These are phyloP conservation scores for Pyrenochaeta sp. DNA, from an alignment of 2,329 filamentous ascomycete genomes.

Conservation along the genomic window DNA sequence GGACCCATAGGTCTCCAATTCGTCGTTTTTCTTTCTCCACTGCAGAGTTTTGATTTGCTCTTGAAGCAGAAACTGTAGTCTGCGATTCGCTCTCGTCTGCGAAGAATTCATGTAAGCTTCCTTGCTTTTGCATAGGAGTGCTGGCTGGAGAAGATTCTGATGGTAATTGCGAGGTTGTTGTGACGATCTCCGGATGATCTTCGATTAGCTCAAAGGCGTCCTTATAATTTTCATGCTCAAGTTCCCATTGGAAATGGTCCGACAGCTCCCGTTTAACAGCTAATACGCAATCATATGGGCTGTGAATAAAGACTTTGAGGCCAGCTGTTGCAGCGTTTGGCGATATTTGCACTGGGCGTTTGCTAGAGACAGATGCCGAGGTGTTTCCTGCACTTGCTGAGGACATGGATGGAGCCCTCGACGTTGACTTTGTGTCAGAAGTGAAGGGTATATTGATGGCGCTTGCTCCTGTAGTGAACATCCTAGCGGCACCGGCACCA, in stretches of 20 bases:
- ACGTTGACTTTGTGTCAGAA: constrained; percentile 43
- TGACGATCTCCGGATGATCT: constrained; percentile 77
- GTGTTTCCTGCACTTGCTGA: constrained; percentile 42
- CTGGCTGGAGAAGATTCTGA: constrained; percentile 50
- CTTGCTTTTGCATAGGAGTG: constrained; percentile 53
- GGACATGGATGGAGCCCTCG: constrained; percentile 39
- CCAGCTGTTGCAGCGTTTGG: constrained; percentile 63
- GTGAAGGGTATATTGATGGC: constrained; percentile 60
- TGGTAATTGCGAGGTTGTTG: constrained; percentile 48
- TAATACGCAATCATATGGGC: constrained; percentile 94
- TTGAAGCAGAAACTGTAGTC: constrained; percentile 67
- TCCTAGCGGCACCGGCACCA: constrained; percentile 82
- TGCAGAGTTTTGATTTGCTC: constrained; percentile 64
- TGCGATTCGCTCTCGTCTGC: constrained; percentile 71
- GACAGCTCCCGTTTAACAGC: constrained; percentile 85
- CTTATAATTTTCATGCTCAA: constrained; percentile 81
- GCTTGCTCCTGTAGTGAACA: constrained; percentile 88
- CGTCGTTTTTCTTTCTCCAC: constrained; percentile 87
- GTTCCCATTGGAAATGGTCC: constrained; percentile 85
- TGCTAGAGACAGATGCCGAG: constrained; percentile 26
- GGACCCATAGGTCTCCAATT: constrained; percentile 92
- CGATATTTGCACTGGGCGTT: constrained; percentile 46
- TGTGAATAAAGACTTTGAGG: constrained; percentile 91
- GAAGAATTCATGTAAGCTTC: constrained; percentile 71
- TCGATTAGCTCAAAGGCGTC: constrained; percentile 90